A percentile compares a stretch with the other conserved stretches of the same genome.
Conservation (phyloP, 2,329 filamentous ascomycete genomes). For the Curvularia lunata region DNA sequence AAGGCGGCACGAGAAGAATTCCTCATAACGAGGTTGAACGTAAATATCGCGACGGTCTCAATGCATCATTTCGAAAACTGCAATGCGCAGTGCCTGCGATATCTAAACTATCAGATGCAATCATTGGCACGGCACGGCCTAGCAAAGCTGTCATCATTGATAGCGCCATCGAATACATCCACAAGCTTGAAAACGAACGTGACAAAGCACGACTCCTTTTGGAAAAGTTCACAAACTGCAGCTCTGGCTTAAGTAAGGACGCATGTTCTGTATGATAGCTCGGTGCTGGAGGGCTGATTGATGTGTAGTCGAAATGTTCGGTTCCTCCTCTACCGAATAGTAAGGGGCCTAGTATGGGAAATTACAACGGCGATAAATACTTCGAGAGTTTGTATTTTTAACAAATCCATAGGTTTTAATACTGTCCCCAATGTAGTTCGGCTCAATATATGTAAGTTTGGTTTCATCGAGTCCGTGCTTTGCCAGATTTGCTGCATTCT, state of each 20-base stretch:
- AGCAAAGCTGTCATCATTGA: neutral
- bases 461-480: neutral
- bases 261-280: too few relatives aligned
- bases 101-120: neutral
- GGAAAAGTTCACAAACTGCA: neutral
- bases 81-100: neutral
- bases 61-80: neutral
- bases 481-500: neutral
- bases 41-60: neutral
- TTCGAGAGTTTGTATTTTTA: neutral
- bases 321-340: neutral
- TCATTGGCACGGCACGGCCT: neutral
- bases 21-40: neutral
- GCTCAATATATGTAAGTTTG: neutral
- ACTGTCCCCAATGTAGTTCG: neutral
- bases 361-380: neutral
- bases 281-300: neutral
- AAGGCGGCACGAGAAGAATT: neutral
- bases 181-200: neutral
- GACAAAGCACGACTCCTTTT: neutral
- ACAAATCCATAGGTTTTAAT: neutral
- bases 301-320: neutral
- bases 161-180: neutral
- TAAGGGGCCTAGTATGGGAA: neutral
- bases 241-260: neutral